Conservation (phyloP, 2,329 filamentous ascomycete species). For the Aphanocladium album region DNA sequence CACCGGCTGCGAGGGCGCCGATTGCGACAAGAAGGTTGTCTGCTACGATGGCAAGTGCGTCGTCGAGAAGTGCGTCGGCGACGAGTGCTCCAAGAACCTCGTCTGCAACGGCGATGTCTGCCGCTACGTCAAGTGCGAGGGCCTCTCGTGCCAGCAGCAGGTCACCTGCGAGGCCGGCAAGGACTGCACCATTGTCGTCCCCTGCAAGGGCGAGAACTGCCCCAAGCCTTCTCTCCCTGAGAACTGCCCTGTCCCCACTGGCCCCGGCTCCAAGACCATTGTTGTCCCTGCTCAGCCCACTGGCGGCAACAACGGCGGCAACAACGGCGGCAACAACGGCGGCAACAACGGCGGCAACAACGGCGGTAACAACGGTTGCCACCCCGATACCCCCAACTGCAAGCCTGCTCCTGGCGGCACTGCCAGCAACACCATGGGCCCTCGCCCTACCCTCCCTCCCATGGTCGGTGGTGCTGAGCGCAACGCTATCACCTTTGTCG, state of each 20-base stretch:
- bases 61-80: slow-evolving; percentile 23
- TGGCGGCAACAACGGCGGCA: background rate
- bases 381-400: background rate
- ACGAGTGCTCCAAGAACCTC: slow-evolving; percentile 29
- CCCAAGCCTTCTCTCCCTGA: slow-evolving; percentile 16
- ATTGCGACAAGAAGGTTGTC: slow-evolving; percentile 28
- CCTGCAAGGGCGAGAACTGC: slow-evolving; percentile 17
- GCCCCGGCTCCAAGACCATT: slow-evolving; percentile 14
- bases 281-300: slow-evolving; percentile 6
- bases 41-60: slow-evolving; percentile 29
- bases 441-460: slow-evolving; percentile 9
- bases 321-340: background rate
- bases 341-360: background rate
- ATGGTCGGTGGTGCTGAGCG: slow-evolving; percentile 19
- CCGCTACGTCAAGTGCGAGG: slow-evolving; percentile 25
- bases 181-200: slow-evolving; percentile 21
- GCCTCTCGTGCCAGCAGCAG: slow-evolving; percentile 27
- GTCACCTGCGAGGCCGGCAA: slow-evolving; percentile 22
- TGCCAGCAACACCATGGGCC: background rate
- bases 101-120: slow-evolving; percentile 28
- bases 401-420: slow-evolving; percentile 7
- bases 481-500: slow-evolving; percentile 18
- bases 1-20: slow-evolving; percentile 18
- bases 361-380: background rate
- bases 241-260: slow-evolving; percentile 9